Evolutionary conservation across 139 green algal genomes (phyloP), one percentile per base, ranked within the genome.

Genomic region (Chlamydomonas eustigma): DNA sequence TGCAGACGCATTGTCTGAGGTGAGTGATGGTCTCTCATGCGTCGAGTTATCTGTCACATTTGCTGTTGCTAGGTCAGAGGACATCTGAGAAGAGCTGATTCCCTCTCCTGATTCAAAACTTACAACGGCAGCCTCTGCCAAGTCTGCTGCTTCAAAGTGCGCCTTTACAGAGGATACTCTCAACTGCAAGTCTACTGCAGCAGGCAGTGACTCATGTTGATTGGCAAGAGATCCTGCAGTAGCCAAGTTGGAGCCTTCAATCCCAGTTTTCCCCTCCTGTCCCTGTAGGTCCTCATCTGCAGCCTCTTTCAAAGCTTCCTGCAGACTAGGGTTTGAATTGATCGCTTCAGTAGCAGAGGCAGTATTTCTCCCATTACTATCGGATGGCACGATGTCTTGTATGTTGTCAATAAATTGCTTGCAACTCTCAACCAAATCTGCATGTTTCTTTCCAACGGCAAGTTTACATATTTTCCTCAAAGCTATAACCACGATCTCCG

Each of bases 401-500:
- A 89, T 78, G 63, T 80, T 81, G 39, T 86, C 77, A 25, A 86
- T 68, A 33, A 87, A 79, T 12, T 33, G 34, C 24, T 84, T 73
- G 71, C 77, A 83, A 25, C 82, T 77, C 63, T 86, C 71, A 0
- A 79, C 12, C 3, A 89, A 77, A 38, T 81, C 66, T 3, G 67
- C 28, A 38, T 86, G 76, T 51, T 87, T 86, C 25, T 64, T 38
- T 80, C 77, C 50, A 3, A 51, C 66, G 32, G 77, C 79, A 30
- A 84, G 25, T 58, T 86, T 84, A 6, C 76, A 75, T 75, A 90
- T 85, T 63, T 90, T 90, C 0, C 72, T 67, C 39, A 90, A 69
- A 1, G 85, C 77, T 38, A 84, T 84, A 18, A 63, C 75, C 12
- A 87, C 82, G 37, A 90, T 85, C 76, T 87, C 81, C 4, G 79